A percentile compares a stretch with the other conserved stretches of the same genome.
Evolutionary conservation across 1,139 yeast genomes (phyloP).

Genomic region (Wickerhamomyces sp.): DNA sequence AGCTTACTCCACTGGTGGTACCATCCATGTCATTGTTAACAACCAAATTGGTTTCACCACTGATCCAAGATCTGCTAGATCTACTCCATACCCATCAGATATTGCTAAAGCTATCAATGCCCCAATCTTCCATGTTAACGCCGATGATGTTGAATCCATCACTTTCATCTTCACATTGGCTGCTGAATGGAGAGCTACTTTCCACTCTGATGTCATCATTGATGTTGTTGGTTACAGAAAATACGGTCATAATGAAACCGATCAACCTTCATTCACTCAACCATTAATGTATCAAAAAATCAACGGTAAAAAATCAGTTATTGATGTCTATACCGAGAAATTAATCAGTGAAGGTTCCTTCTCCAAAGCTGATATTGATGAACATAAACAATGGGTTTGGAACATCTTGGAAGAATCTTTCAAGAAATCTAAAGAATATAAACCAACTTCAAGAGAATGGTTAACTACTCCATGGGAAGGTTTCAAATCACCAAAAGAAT

Average conservation of each 20-base stretch:
- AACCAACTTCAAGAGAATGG: slow-evolving; percentile 96
- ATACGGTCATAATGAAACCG: slow-evolving; percentile 98
- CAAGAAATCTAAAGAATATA: slow-evolving; percentile 80
- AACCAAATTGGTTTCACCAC: slow-evolving; percentile 99
- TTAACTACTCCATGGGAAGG: slow-evolving; percentile 98
- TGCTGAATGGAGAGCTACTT: slow-evolving; percentile 97
- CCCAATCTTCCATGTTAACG: slow-evolving; percentile 98
- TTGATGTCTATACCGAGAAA: slow-evolving; percentile 79
- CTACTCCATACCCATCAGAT: slow-evolving; percentile 97
- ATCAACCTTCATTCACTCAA: slow-evolving; percentile 98
- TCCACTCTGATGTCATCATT: slow-evolving; percentile 92
- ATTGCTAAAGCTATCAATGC: slow-evolving; percentile 95
- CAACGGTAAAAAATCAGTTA: slow-evolving; percentile 81
- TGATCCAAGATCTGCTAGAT: slow-evolving; percentile 95
- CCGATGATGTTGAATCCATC: slow-evolving; percentile 94
- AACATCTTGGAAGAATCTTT: slow-evolving; percentile 85
- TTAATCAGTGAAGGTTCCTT: slow-evolving; percentile 83
- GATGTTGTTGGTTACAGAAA: slow-evolving; percentile 98
- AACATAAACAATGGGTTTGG: slow-evolving; percentile 99
- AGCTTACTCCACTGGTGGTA: slow-evolving; percentile 98
- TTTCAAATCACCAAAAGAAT: slow-evolving; percentile 95
- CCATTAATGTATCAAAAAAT: slow-evolving; percentile 94
- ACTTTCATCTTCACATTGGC: slow-evolving; percentile 92
- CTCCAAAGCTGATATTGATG: slow-evolving; percentile 84
- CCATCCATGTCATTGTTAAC: slow-evolving; percentile 90